Conservation (phyloP, 208 protist species). For the Eutreptiella sp. region DNA sequence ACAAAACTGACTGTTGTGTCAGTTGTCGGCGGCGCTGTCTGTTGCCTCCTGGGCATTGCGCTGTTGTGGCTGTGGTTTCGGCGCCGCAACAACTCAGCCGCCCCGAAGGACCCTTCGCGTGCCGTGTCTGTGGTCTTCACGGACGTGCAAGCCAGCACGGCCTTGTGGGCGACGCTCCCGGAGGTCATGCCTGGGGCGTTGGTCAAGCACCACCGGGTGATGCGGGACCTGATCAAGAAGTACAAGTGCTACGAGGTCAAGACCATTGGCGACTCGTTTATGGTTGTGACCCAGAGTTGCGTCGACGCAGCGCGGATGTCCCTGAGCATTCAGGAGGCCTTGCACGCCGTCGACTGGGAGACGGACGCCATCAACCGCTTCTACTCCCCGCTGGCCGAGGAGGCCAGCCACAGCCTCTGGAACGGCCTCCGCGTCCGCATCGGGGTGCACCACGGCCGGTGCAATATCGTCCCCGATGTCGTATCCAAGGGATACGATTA, state of each 20-base stretch:
- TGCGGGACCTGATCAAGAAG: slow-evolving; percentile 7
- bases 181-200: background rate
- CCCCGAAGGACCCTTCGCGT: too few relatives aligned
- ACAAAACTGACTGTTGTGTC: too few relatives aligned
- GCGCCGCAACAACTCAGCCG: too few relatives aligned
- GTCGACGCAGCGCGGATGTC: background rate
- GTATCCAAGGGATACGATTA: background rate
- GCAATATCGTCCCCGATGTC: background rate
- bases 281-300: slow-evolving; percentile 7
- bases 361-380: too few relatives aligned
- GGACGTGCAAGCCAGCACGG: slow-evolving; percentile 16
- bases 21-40: too few relatives aligned
- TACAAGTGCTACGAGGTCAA: slow-evolving; percentile 25
- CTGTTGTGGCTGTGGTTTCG: too few relatives aligned
- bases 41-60: too few relatives aligned
- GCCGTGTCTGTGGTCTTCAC: slow-evolving; percentile 27
- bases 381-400: too few relatives aligned
- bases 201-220: slow-evolving; percentile 7
- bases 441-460: background rate
- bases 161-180: slow-evolving; percentile 9
- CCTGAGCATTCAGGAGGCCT: slow-evolving; percentile 8
- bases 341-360: slow-evolving; percentile 6
- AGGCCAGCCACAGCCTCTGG: background rate
- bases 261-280: slow-evolving; percentile 22
- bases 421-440: slow-evolving; percentile 4